These are phyloP conservation scores for Microdochium paspali DNA, from an alignment of 2,329 filamentous ascomycete genomes.

Conservation along the genomic window DNA sequence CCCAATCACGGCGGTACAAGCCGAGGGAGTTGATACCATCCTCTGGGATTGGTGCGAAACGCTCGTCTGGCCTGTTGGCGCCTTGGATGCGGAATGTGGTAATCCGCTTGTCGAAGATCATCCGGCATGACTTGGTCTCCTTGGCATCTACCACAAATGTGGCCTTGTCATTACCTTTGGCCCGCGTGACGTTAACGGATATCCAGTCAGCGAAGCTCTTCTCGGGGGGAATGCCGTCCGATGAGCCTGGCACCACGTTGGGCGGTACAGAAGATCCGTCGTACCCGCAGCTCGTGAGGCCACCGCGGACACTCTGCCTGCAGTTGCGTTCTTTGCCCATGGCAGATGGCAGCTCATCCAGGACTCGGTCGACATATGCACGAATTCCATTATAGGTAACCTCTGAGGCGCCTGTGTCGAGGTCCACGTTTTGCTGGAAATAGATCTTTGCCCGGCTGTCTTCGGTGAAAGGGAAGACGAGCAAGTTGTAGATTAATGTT, in stretches of 20 bases:
- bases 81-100: conserved; percentile 54
- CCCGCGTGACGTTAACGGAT: conserved; percentile 46
- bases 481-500: conserved; percentile 77
- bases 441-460: conserved; percentile 76
- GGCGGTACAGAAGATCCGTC: conserved; percentile 51
- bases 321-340: conserved; percentile 44
- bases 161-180: conserved; percentile 35
- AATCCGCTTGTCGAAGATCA: conserved; percentile 63
- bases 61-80: conserved; percentile 46
- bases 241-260: conserved; percentile 42
- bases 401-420: conserved; percentile 61
- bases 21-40: conserved; percentile 59
- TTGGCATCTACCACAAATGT: conserved; percentile 57
- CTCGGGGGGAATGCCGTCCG: conserved; percentile 28
- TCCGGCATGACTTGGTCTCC: conserved; percentile 70
- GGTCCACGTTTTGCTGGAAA: conserved; percentile 73
- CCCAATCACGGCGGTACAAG: conserved; percentile 78
- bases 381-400: conserved; percentile 62
- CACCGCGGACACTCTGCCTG: conserved; percentile 29
- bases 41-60: conserved; percentile 55
- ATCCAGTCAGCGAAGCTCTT: conserved; percentile 50
- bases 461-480: conserved; percentile 79
- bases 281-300: conserved; percentile 61
- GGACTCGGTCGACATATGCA: conserved; percentile 56
- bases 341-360: conserved; percentile 62